Percentiles rank a stretch among this genome's conserved stretches.
Evolutionary conservation across 495 filamentous ascomycete species (phyloP).

Genomic region (Hyaloscypha hepaticicola): DNA sequence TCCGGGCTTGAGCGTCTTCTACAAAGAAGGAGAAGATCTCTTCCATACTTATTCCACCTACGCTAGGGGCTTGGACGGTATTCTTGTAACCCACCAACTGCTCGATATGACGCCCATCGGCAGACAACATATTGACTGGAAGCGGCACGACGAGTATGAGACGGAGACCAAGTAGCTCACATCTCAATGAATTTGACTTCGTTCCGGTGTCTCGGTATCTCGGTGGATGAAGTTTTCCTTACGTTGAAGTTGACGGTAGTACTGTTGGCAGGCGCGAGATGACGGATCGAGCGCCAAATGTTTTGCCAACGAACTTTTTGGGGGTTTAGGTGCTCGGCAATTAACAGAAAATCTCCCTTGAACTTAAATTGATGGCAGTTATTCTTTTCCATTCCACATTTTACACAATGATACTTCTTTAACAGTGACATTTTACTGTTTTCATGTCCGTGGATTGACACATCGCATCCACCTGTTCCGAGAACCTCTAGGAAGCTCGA

Average conservation of each 20-base stretch:
- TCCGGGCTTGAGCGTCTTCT: slow-evolving; percentile 42
- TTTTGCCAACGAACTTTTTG: not conserved
- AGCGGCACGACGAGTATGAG: slow-evolving; percentile 25
- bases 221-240: not conserved
- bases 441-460: no score
- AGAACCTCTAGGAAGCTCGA: no score
- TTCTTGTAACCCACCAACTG: slow-evolving; percentile 31
- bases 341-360: no score
- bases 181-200: not conserved
- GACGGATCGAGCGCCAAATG: no score
- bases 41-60: slow-evolving; percentile 46
- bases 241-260: not conserved
- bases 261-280: no score
- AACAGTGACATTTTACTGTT: no score
- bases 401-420: no score
- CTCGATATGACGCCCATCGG: slow-evolving; percentile 38
- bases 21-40: slow-evolving; percentile 35
- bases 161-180: no score
- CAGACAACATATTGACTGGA: slow-evolving; percentile 29
- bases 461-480: no score
- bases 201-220: no score
- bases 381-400: no score
- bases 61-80: slow-evolving; percentile 38
- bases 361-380: no score
- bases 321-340: not conserved